Percentiles rank a stretch among this genome's conserved stretches.
These are phyloP conservation scores for Vaccinium macrocarpon DNA, from an alignment of 148 eudicot species.

Conservation along the genomic window DNA sequence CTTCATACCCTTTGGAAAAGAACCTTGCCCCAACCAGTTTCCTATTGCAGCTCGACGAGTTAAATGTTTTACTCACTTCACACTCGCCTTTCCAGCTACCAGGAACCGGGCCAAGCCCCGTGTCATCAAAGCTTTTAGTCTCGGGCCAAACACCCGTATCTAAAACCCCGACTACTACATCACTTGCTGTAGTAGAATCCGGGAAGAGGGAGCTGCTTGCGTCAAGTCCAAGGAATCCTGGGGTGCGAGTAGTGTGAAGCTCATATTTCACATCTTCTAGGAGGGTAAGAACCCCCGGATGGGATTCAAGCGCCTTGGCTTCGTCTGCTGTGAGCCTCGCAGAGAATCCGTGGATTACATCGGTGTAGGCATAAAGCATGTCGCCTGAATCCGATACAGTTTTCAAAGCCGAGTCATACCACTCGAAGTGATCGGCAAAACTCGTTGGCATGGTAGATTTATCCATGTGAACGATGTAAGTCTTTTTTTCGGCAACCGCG, in stretches of 20 bases:
- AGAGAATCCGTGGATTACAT: slow-evolving; percentile 70
- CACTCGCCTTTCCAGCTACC: slow-evolving; percentile 71
- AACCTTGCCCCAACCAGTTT: slow-evolving; percentile 80
- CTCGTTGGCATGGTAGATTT: slow-evolving; percentile 55
- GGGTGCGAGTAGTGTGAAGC: slow-evolving; percentile 83
- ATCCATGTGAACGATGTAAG: slow-evolving; percentile 88
- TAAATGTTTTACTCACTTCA: slow-evolving; percentile 53
- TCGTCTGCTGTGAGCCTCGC: slow-evolving; percentile 58
- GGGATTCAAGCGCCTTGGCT: slow-evolving; percentile 41
- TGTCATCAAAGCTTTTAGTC: slow-evolving; percentile 61
- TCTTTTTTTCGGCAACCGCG: slow-evolving; percentile 34
- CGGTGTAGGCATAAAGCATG: slow-evolving; percentile 64
- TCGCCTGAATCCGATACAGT: slow-evolving; percentile 49
- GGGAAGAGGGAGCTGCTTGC: slow-evolving; percentile 30
- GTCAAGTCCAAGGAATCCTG: slow-evolving; percentile 68
- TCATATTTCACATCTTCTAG: slow-evolving; percentile 53
- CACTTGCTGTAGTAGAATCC: slow-evolving; percentile 37
- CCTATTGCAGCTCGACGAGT: slow-evolving; percentile 51
- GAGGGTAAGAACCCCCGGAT: slow-evolving; percentile 55
- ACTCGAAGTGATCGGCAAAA: slow-evolving; percentile 49
- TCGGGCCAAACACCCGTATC: slow-evolving; percentile 96
- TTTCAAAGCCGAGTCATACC: slow-evolving; percentile 65
- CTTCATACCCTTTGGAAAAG: slow-evolving; percentile 70
- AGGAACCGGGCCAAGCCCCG: slow-evolving; percentile 66
- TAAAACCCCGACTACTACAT: slow-evolving; percentile 61